Conservation (phyloP, 2,329 filamentous ascomycete genomes). For the Ascomycota sp. region DNA sequence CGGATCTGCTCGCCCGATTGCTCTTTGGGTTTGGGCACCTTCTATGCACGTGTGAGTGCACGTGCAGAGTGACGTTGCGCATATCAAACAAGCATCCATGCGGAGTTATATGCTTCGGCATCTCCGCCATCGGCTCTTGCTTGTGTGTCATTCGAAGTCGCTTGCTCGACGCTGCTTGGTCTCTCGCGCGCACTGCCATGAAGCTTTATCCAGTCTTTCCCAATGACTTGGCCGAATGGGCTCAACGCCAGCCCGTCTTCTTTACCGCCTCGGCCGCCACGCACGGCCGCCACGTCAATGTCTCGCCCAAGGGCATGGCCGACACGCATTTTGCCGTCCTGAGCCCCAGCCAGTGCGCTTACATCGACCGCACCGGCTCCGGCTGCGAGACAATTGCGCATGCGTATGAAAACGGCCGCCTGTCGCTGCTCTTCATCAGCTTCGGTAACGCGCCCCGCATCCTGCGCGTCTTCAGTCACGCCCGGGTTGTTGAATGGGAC, state of each 20-base stretch:
- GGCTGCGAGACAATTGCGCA: slow-evolving; percentile 58
- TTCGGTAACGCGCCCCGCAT: slow-evolving; percentile 38
- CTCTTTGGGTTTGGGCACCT: no score
- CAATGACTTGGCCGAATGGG: slow-evolving; percentile 36
- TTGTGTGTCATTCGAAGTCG: no score
- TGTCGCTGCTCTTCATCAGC: slow-evolving; percentile 53
- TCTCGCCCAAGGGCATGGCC: slow-evolving; percentile 52
- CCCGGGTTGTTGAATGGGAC: slow-evolving; percentile 36
- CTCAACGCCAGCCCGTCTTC: slow-evolving; percentile 46
- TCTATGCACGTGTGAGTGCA: no score
- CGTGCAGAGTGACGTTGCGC: no score
- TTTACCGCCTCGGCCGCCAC: slow-evolving; percentile 52
- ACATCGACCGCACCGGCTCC: slow-evolving; percentile 53
- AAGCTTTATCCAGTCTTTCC: slow-evolving; percentile 34
- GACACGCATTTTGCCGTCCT: slow-evolving; percentile 39
- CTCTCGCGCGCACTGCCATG: no score
- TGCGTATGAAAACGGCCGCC: slow-evolving; percentile 52
- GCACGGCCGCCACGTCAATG: slow-evolving; percentile 46
- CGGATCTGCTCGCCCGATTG: no score
- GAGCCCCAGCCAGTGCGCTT: slow-evolving; percentile 35
- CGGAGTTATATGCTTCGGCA: no score
- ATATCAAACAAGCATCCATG: no score
- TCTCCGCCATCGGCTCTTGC: no score
- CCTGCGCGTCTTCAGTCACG: slow-evolving; percentile 38
- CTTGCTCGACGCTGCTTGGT: no score